These are phyloP conservation scores for Mycena albidolilacea DNA, from an alignment of 768 basidiomycete species.

Conservation along the genomic window DNA sequence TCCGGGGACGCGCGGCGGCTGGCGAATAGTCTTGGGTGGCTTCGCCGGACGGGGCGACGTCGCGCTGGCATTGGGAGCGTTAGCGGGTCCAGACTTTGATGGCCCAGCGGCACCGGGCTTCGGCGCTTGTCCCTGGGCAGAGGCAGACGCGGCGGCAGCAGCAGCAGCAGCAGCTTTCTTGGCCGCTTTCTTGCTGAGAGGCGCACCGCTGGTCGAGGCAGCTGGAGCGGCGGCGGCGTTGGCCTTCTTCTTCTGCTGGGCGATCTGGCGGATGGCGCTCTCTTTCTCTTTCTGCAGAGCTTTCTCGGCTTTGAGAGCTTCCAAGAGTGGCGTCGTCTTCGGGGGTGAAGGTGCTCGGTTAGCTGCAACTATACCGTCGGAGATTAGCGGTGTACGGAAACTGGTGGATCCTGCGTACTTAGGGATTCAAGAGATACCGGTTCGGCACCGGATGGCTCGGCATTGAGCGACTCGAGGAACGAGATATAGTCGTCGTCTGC, in stretches of 20 bases:
- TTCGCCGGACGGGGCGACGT: conserved; percentile 43
- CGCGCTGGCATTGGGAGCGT: conserved; percentile 22
- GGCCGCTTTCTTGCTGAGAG: conserved; percentile 52
- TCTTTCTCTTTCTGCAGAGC: conserved; percentile 81
- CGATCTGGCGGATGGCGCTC: conserved; percentile 78
- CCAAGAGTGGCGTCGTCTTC: conserved; percentile 92
- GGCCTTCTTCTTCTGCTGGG: conserved; percentile 70
- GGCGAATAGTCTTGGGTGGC: conserved; percentile 33
- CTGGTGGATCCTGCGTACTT: conserved; percentile 56
- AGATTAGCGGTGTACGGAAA: conserved; percentile 2
- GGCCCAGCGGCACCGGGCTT: conserved; percentile 46
- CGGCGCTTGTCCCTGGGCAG: conserved; percentile 39
- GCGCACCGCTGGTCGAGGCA: conserved; percentile 32
- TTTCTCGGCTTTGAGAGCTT: conserved; percentile 92
- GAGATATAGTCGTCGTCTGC: conserved; percentile 88
- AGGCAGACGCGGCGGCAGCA: conserved; percentile 45
- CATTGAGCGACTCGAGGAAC: conserved; percentile 82
- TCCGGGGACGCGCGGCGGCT: conserved; percentile 23
- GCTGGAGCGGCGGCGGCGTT: conserved; percentile 41
- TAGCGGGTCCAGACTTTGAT: conserved; percentile 44
- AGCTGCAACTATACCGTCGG: conserved; percentile 68
- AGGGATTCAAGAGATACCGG: conserved; percentile 75
- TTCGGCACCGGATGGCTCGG: conserved; percentile 63
- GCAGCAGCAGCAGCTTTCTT: conserved; percentile 47
- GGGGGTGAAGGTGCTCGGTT: conserved; percentile 72